Conservation (phyloP, 1,139 yeast species). For the Zhuliangozyma blackwelliae region DNA sequence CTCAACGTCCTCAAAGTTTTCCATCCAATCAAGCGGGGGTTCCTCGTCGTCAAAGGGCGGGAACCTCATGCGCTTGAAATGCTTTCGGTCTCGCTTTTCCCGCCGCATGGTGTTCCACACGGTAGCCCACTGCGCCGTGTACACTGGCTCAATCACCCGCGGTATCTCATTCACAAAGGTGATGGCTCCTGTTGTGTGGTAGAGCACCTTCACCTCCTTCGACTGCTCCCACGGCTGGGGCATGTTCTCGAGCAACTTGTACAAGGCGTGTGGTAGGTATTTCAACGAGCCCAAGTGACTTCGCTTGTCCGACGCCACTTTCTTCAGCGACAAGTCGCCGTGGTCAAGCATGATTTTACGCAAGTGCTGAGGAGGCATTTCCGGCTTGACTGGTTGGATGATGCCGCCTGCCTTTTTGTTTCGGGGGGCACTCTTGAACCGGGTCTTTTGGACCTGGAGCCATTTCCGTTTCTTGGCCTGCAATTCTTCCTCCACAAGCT, state of each 20-base stretch:
- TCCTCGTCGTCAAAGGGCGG: conserved; percentile 99
- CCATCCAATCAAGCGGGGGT: conserved; percentile 82
- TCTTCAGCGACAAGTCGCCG: conserved; percentile 77
- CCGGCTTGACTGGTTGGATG: conserved; percentile 62
- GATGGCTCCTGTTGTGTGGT: conserved; percentile 90
- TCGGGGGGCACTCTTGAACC: conserved; percentile 32
- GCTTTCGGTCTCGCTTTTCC: conserved; percentile 86
- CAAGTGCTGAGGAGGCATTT: conserved; percentile 93
- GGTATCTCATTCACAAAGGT: conserved; percentile 94
- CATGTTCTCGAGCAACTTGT: conserved; percentile 89
- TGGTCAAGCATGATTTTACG: conserved; percentile 82
- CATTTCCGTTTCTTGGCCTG: conserved; percentile 54
- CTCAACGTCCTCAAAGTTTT: conserved; percentile 69
- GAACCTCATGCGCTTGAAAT: conserved; percentile 85
- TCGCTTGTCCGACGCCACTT: conserved; percentile 82
- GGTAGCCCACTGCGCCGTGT: conserved; percentile 93
- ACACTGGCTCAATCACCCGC: conserved; percentile 86
- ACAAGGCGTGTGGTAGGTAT: conserved; percentile 91
- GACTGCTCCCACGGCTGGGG: conserved; percentile 98
- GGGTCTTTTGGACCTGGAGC: conserved; percentile 59
- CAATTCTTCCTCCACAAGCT: conserved; percentile 2
- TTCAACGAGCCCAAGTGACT: conserved; percentile 88
- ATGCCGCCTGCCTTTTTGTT: conserved; percentile 28
- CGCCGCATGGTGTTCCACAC: conserved; percentile 91
- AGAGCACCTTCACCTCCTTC: conserved; percentile 81